Evolutionary conservation across 495 filamentous ascomycete species (phyloP).

Genomic region (Penicillium arizonense): DNA sequence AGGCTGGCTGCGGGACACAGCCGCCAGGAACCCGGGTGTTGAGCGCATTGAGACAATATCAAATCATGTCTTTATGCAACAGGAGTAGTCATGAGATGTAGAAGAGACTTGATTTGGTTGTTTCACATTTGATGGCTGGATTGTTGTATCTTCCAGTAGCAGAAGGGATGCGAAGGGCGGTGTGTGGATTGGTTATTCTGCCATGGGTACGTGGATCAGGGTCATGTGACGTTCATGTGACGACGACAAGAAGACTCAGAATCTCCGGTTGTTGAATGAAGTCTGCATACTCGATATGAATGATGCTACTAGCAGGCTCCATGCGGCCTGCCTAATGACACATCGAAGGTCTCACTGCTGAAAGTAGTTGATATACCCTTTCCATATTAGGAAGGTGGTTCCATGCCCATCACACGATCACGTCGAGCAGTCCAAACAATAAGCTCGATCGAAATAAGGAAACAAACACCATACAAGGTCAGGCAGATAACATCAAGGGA

Average conservation of each 20-base stretch:
- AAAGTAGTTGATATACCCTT: no score
- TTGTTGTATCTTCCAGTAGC: neutral
- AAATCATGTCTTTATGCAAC: conserved; percentile 8
- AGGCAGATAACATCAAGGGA: no score
- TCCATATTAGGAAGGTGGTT: no score
- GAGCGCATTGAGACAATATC: conserved; percentile 24
- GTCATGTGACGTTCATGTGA: neutral
- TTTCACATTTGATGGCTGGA: neutral
- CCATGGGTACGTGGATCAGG: neutral
- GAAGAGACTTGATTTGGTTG: neutral
- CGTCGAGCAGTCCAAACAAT: no score
- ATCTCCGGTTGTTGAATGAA: no score
- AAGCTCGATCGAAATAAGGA: no score
- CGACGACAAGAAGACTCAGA: neutral
- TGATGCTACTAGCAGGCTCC: no score
- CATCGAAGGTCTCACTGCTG: no score
- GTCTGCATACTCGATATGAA: no score
- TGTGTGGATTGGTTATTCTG: neutral
- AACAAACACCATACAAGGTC: no score
- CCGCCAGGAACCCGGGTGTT: conserved; percentile 28
- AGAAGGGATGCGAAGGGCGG: conserved; percentile 2
- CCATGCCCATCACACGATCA: no score
- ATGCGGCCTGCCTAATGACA: no score
- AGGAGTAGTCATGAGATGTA: neutral
- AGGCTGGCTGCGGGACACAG: conserved; percentile 26